Base-by-base conservation (phyloP, 495 filamentous ascomycete species). In the Beverwykella pulmonaria region DNA sequence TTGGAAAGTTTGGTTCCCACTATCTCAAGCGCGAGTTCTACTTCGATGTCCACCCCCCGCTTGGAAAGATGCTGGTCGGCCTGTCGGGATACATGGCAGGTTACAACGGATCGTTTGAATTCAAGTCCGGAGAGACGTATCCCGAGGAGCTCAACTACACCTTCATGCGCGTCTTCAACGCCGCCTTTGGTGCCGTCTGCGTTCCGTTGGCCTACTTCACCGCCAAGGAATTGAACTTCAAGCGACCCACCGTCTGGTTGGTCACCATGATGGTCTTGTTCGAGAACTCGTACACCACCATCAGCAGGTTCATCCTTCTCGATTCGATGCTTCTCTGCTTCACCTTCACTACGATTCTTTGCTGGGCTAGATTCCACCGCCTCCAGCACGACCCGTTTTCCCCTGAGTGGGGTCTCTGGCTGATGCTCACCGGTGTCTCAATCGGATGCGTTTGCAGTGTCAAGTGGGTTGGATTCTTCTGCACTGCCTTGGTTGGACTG, bases 71-170 rank as follows among this genome's bases (percentile, higher is more conserved):
- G 85, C 85, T 98, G 25, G 95, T 98, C 66, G 94, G 94, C 49
- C 84, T 98, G 59, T 98, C 94, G 14, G 94, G 94, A 71, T 93
- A 92, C 71, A 81, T 98, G 59, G 94, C 94, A 36, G 93, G 93
- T 55, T 98, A 98, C 82, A 98, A 98, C 84, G 94, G 94, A 34
- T 96, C 95, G 0, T 98, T 98, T 79, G 95, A 98, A 77, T 98
- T 98, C 86, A 98, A 98, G 77, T 97, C 93, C 25, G 94, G 94
- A 71, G 94, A 98, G 76, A 90, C 83, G 48, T 98, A 98, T 74
- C 94, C 94, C 1, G 84, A 87, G 67, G 92, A 97, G 72, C 82
- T 98, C 73, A 90, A 98, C 82, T 98, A 97, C 76, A 95, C 93
- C 63, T 97, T 96, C 75, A 98, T 98, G 94, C 89, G 94, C 67